These are phyloP conservation scores for Neonectria magnoliae DNA, from an alignment of 2,329 filamentous ascomycete genomes.

Conservation along the genomic window DNA sequence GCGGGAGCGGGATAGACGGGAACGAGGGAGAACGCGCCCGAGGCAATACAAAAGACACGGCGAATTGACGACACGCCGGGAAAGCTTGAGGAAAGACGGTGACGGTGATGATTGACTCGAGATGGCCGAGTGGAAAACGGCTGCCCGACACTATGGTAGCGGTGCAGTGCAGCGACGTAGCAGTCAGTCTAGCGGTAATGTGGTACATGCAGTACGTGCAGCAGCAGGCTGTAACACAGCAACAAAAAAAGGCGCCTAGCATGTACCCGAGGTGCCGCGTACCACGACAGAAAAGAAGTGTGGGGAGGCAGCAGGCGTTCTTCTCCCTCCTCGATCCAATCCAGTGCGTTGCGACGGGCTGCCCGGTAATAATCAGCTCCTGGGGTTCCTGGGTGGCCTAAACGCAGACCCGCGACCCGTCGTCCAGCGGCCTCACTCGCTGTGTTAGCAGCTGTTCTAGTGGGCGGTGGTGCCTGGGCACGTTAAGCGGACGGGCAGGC, in stretches of 20 bases:
- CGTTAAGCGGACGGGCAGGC: neutral
- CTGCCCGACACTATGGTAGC: neutral
- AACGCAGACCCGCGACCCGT: neutral
- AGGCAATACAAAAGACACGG: neutral
- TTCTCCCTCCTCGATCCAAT: neutral
- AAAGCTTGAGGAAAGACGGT: constrained; percentile 14
- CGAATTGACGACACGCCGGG: neutral
- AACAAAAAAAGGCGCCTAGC: neutral
- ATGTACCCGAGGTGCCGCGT: constrained; percentile 12
- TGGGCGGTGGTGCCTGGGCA: neutral
- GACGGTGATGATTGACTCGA: constrained; percentile 8
- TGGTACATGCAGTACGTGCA: neutral
- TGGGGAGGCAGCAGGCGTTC: neutral
- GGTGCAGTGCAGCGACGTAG: neutral
- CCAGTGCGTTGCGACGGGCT: neutral
- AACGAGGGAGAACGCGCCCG: neutral
- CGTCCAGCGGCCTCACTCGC: neutral
- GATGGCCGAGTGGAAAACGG: neutral
- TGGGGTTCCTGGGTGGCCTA: neutral
- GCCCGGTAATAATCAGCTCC: neutral
- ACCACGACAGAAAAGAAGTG: constrained; percentile 6
- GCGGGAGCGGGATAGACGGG: too few relatives aligned
- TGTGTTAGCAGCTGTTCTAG: neutral
- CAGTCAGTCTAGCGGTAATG: constrained; percentile 3
- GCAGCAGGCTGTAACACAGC: neutral